Conservation (phyloP, 108 stramenopile species). For the Craspedostauros australis region DNA sequence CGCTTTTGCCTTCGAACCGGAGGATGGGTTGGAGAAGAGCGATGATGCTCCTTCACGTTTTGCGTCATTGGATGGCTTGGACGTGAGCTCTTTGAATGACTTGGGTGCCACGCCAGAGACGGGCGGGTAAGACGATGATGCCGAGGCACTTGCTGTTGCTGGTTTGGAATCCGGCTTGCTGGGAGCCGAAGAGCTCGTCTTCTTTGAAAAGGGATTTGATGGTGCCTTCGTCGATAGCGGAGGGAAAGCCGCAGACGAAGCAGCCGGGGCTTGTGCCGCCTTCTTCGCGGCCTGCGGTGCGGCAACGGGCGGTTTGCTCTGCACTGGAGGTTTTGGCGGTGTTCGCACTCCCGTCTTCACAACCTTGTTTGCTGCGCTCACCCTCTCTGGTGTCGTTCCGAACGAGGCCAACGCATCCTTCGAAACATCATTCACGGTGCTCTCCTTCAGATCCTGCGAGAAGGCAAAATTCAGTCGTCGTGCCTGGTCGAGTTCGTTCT, state of each 20-base stretch:
- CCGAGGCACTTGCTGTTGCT: slow-evolving; percentile 1
- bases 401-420: slow-evolving; percentile 53
- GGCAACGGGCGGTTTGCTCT: too few species aligned
- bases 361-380: slow-evolving; percentile 37
- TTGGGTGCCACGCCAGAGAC: slow-evolving; percentile 6
- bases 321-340: too few species aligned
- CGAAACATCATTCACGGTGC: slow-evolving; percentile 40
- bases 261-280: too few species aligned
- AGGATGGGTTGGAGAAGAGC: background rate
- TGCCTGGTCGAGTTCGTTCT: slow-evolving; percentile 12
- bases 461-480: slow-evolving; percentile 10
- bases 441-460: slow-evolving; percentile 41
- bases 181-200: slow-evolving; percentile 9
- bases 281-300: too few species aligned
- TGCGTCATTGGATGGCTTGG: background rate
- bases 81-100: background rate
- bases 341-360: slow-evolving; percentile 18
- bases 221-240: slow-evolving; percentile 33
- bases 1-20: background rate
- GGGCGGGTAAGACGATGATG: slow-evolving; percentile 2
- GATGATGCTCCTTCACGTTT: too few species aligned
- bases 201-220: slow-evolving; percentile 14
- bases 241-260: slow-evolving; percentile 23
- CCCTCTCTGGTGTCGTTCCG: slow-evolving; percentile 71
- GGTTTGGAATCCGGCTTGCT: background rate